Conservation (phyloP, 208 protist genomes). For the Acanthamoeba triangularis region DNA sequence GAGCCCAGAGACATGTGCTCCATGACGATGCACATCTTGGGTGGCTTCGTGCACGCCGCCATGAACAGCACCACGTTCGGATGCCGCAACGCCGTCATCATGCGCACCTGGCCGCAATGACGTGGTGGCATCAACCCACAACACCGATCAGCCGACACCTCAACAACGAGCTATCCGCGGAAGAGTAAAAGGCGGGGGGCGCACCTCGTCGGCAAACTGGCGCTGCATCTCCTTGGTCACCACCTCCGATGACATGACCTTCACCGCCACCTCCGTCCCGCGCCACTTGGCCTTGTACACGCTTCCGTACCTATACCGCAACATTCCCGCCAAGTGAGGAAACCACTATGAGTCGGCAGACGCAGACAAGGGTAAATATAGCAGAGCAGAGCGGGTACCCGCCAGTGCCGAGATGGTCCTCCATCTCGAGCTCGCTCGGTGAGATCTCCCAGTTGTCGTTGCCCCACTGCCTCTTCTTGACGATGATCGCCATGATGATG, state of each 20-base stretch:
- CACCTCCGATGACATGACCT: not conserved
- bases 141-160: no score
- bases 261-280: slow-evolving; percentile 12
- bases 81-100: slow-evolving; percentile 60
- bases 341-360: no score
- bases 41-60: slow-evolving; percentile 38
- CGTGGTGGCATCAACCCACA: no score
- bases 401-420: slow-evolving; percentile 29
- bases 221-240: slow-evolving; percentile 35
- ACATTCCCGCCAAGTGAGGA: no score
- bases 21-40: slow-evolving; percentile 65
- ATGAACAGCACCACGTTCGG: slow-evolving; percentile 61
- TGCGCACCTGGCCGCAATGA: not conserved
- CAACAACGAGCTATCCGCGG: not conserved
- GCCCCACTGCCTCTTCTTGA: not conserved
- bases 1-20: slow-evolving; percentile 33
- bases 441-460: slow-evolving; percentile 21
- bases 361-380: no score
- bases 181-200: not conserved
- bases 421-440: slow-evolving; percentile 10
- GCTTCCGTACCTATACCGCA: not conserved
- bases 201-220: slow-evolving; percentile 20
- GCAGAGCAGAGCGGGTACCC: not conserved
- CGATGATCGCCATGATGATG: not conserved
- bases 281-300: slow-evolving; percentile 38